Conservation (phyloP, 2,329 filamentous ascomycete species). For the Xylaria sp. region DNA sequence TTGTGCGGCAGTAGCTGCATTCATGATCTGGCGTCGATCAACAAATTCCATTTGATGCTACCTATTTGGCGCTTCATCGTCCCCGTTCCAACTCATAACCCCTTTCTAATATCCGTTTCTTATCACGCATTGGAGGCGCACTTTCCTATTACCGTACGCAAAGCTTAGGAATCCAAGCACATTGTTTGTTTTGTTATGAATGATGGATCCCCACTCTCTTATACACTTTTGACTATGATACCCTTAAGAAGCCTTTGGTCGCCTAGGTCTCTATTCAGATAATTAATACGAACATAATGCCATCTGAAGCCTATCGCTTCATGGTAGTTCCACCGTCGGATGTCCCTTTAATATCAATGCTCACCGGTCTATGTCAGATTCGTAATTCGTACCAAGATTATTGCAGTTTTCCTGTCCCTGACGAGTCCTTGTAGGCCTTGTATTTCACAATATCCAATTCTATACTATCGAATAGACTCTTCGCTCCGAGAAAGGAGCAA, state of each 20-base stretch:
- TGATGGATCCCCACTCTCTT: slow-evolving; percentile 35
- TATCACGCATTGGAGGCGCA: slow-evolving; percentile 25
- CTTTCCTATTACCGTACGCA: not conserved
- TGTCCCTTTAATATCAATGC: not conserved
- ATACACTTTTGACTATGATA: slow-evolving; percentile 41
- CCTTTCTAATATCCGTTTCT: slow-evolving; percentile 14
- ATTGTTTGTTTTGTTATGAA: slow-evolving; percentile 23
- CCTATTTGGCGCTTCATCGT: slow-evolving; percentile 17
- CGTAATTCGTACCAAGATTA: not conserved
- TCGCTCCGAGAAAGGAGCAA: not conserved
- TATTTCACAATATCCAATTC: not conserved
- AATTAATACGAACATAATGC: slow-evolving; percentile 39
- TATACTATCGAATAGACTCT: not conserved
- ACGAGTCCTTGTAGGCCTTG: not conserved
- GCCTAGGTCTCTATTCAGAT: slow-evolving; percentile 30
- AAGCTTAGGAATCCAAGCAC: slow-evolving; percentile 10
- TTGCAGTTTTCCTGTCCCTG: not conserved
- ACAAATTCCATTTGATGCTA: slow-evolving; percentile 55
- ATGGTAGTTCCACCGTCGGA: too few relatives aligned
- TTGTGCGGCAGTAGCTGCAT: slow-evolving; percentile 70
- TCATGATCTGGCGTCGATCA: slow-evolving; percentile 72
- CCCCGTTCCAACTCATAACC: not conserved
- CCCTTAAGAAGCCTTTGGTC: slow-evolving; percentile 39
- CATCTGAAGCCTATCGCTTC: not conserved
- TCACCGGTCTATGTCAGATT: not conserved